Percentiles rank a stretch among this genome's conserved stretches.
phyloP scores from a whole-genome alignment of 2,329 filamentous ascomycete species.

The Stemphylium beticola region DNA sequence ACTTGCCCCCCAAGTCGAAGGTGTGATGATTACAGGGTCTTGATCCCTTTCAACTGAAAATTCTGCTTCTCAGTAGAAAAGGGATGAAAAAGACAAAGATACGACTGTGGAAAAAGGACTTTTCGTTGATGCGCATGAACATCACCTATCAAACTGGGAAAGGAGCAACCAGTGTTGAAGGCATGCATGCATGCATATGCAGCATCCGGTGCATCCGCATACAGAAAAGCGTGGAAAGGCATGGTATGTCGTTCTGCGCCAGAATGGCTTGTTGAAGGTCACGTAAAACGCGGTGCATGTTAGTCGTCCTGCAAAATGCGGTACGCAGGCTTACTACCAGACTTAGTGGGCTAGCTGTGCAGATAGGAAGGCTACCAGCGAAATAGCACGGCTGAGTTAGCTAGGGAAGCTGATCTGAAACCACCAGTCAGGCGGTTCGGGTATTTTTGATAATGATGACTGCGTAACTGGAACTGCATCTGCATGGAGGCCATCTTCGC shows the following conservation, averaged over 20 bases:
- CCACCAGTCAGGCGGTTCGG: not conserved
- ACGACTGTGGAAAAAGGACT: no score
- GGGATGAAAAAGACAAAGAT: no score
- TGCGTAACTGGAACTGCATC: not conserved
- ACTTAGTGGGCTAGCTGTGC: not conserved
- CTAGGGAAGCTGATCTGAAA: not conserved
- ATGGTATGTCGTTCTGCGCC: not conserved
- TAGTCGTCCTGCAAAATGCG: constrained; percentile 13
- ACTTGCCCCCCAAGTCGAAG: no score
- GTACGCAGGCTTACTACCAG: constrained; percentile 3
- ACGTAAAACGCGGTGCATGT: constrained; percentile 11
- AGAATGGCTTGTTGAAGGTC: not conserved
- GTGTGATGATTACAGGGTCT: no score
- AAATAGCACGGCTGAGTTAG: not conserved
- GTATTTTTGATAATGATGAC: constrained; percentile 1
- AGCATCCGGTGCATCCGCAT: not conserved
- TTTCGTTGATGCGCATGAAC: no score
- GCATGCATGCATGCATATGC: not conserved
- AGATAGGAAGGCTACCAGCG: not conserved
- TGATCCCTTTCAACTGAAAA: no score
- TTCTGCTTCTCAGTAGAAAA: no score
- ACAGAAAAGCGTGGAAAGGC: not conserved
- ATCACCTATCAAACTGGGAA: not conserved
- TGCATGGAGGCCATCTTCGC: not conserved
- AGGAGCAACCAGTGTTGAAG: not conserved